Conservation (phyloP, 805 yeast species). For the Starmerella apis region DNA sequence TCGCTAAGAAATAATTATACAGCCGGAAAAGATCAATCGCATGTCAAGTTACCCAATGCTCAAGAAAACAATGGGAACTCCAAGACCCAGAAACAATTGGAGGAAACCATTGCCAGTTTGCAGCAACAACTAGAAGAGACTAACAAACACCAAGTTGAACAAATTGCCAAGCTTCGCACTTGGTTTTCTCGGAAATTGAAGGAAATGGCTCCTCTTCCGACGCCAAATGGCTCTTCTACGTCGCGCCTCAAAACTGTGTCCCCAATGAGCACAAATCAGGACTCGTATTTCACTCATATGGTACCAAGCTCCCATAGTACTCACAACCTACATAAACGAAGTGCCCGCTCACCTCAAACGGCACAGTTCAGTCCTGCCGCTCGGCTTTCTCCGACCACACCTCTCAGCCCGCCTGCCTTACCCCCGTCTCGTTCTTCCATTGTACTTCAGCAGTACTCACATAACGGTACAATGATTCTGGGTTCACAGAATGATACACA, state of each 20-base stretch:
- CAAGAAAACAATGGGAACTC: too few relatives aligned
- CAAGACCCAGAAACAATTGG: background rate
- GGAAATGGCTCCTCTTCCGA: constrained; percentile 56
- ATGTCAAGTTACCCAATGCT: too few relatives aligned
- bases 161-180: constrained; percentile 46
- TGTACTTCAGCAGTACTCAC: constrained; percentile 1
- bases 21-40: background rate
- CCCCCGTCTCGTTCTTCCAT: background rate
- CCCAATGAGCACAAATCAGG: background rate
- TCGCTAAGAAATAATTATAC: background rate
- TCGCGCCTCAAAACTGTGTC: background rate
- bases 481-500: background rate
- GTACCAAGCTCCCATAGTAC: background rate
- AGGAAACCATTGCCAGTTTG: constrained; percentile 11
- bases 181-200: constrained; percentile 53
- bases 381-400: background rate
- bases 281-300: constrained; percentile 1
- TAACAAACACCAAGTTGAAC: constrained; percentile 40
- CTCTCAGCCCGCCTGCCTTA: constrained; percentile 2
- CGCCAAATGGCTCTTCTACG: constrained; percentile 33
- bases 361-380: background rate
- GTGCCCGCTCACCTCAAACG: constrained; percentile 1
- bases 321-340: constrained; percentile 1
- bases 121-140: constrained; percentile 27
- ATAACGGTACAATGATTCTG: background rate